Percentiles rank a stretch among this genome's conserved stretches.
Evolutionary conservation across 352 stramenopile species (phyloP).

Genomic region (Globisporangium mamillatum): DNA sequence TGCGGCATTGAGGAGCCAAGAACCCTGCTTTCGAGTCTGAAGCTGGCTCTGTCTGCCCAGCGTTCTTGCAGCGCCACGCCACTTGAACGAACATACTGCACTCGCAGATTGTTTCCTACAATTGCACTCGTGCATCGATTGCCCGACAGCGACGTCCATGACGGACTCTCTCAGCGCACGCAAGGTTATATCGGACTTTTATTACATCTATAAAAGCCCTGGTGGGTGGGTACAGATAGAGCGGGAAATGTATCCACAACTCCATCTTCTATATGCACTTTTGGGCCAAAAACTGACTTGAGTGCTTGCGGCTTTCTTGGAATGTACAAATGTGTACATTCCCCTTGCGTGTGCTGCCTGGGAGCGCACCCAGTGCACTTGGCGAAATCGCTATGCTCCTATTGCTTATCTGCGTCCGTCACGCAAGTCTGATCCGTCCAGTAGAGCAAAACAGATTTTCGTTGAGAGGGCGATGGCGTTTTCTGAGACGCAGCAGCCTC

Average conservation of each 20-base stretch:
- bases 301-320: neutral
- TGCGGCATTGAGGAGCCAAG: no score
- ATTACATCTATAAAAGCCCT: no score
- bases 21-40: no score
- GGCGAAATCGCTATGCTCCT: neutral
- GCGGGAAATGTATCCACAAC: neutral
- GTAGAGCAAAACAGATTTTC: neutral
- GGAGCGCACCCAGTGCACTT: neutral
- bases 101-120: no score
- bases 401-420: neutral
- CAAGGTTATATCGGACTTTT: no score
- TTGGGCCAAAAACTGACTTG: neutral
- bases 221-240: neutral
- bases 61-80: no score
- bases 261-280: neutral
- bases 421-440: neutral
- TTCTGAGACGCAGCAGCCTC: neutral
- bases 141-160: no score
- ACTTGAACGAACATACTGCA: no score
- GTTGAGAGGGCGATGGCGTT: neutral
- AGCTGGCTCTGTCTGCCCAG: no score
- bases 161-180: no score
- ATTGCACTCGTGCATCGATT: no score
- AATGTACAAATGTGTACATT: neutral
- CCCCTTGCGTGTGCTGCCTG: neutral